Evolutionary conservation across 176 grass and related monocot genomes (phyloP).

Genomic region (Carex pumila): DNA sequence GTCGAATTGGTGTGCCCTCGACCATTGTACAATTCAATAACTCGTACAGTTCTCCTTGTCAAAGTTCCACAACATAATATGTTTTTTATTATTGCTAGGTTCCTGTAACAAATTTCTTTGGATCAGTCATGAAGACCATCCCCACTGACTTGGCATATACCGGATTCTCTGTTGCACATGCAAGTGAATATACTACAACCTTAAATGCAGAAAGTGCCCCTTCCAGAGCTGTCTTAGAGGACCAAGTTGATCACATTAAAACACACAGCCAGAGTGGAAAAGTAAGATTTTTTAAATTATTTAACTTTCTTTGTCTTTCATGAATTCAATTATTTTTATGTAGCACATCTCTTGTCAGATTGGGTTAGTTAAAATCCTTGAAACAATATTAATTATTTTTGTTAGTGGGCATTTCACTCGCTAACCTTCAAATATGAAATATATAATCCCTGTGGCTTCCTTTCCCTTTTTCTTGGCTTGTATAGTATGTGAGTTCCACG

Average conservation of each 20-base stretch:
- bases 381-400: neutral
- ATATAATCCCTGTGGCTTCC: neutral
- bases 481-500: neutral
- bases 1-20: neutral
- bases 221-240: constrained; percentile 32
- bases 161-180: neutral
- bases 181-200: constrained; percentile 16
- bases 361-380: neutral
- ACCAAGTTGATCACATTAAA: constrained; percentile 30
- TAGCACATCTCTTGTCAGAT: neutral
- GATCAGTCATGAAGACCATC: neutral
- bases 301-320: constrained; percentile 8
- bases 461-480: neutral
- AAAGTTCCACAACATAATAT: neutral
- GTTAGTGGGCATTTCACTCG: neutral
- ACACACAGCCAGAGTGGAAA: constrained; percentile 35
- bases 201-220: constrained; percentile 15
- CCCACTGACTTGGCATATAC: neutral
- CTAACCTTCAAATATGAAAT: no score
- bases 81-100: constrained; percentile 39
- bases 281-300: constrained; percentile 22
- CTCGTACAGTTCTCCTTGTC: neutral
- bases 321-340: neutral
- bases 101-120: constrained; percentile 76
- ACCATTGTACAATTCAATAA: neutral